Conservation (phyloP, 345 rosid species). For the Draba incana region DNA sequence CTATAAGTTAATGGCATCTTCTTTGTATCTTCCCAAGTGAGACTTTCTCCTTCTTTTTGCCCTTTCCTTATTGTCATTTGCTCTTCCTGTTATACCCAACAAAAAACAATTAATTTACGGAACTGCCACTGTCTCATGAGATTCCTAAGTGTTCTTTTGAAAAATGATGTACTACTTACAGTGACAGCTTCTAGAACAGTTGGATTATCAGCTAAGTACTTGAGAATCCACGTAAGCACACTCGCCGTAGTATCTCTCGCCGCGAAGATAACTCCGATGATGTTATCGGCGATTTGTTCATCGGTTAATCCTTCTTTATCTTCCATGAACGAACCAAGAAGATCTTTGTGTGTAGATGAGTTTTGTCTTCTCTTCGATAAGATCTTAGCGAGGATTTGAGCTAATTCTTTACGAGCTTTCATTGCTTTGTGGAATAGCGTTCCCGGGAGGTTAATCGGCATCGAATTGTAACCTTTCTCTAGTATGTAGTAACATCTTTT, state of each 20-base stretch:
- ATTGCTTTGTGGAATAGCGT: conserved; percentile 77
- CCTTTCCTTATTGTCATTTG: conserved; percentile 60
- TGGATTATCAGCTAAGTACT: conserved; percentile 77
- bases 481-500: conserved; percentile 68
- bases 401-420: conserved; percentile 87
- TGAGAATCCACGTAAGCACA: conserved; percentile 83
- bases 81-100: conserved; percentile 58
- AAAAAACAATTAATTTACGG: conserved; percentile 25
- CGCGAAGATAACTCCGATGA: conserved; percentile 90
- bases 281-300: conserved; percentile 84
- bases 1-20: conserved; percentile 76
- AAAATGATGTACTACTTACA: conserved; percentile 47
- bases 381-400: conserved; percentile 66
- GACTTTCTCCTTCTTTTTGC: conserved; percentile 52
- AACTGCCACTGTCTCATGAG: conserved; percentile 25
- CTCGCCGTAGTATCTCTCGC: conserved; percentile 94
- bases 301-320: conserved; percentile 68
- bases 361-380: conserved; percentile 59
- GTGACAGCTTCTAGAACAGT: conserved; percentile 74
- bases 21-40: conserved; percentile 76
- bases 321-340: conserved; percentile 78
- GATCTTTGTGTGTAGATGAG: conserved; percentile 51
- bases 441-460: conserved; percentile 80
- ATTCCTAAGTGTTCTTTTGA: conserved; percentile 8
- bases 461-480: conserved; percentile 85